These are phyloP conservation scores for Pistacia atlantica DNA, from an alignment of 345 rosid genomes.

Conservation along the genomic window DNA sequence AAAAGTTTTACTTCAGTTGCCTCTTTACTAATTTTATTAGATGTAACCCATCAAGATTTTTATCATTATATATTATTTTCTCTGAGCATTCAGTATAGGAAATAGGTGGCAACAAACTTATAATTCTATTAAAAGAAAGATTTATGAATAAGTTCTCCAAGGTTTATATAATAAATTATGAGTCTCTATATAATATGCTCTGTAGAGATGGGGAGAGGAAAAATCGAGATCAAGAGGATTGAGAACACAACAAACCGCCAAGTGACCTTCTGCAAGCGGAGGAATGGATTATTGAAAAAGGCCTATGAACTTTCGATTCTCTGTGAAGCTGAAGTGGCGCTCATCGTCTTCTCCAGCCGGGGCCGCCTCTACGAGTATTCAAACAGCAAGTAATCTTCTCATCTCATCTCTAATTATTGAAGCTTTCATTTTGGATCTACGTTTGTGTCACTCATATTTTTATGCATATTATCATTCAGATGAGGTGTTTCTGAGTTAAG, in stretches of 20 bases:
- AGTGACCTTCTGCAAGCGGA: constrained; percentile 90
- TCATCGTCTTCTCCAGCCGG: constrained; percentile 85
- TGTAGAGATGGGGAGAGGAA: constrained; percentile 58
- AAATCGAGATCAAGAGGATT: constrained; percentile 55
- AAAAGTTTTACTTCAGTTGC: too few species aligned
- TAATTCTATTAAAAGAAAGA: too few species aligned
- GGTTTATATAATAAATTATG: not conserved
- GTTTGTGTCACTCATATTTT: too few species aligned
- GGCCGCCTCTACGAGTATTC: constrained; percentile 95
- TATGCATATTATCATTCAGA: too few species aligned
- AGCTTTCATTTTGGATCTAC: too few species aligned
- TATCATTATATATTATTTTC: too few species aligned
- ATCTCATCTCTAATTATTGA: too few species aligned
- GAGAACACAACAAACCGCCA: constrained; percentile 92
- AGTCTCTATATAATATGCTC: not conserved
- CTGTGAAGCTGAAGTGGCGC: constrained; percentile 68
- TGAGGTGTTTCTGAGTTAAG: too few species aligned
- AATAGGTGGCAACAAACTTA: too few species aligned
- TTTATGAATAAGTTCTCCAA: not conserved
- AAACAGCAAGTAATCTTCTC: constrained; percentile 64
- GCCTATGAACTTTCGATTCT: constrained; percentile 54
- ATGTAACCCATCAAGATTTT: too few species aligned
- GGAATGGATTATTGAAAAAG: constrained; percentile 84
- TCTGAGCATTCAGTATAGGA: too few species aligned
- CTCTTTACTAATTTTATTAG: too few species aligned